phyloP scores from a whole-genome alignment of 768 basidiomycete species.

The Sarcodon aspratus region DNA sequence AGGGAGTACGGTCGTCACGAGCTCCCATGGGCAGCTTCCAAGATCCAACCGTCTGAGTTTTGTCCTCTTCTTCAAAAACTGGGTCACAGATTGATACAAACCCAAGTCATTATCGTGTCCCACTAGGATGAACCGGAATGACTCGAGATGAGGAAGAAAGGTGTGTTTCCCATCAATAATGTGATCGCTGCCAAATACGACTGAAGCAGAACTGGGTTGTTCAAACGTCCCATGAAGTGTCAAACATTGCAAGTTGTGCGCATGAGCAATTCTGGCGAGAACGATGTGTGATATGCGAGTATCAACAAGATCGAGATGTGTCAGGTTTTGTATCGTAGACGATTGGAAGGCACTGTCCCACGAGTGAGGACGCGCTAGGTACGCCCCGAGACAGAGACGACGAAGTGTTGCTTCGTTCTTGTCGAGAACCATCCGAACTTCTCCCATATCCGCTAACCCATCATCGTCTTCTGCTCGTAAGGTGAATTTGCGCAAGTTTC shows the following conservation, averaged over 20 bases:
- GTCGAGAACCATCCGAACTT: constrained; percentile 54
- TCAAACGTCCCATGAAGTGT: constrained; percentile 60
- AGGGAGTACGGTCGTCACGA: constrained; percentile 39
- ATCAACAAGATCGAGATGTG: constrained; percentile 60
- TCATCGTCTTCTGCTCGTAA: constrained; percentile 63
- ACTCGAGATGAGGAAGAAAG: constrained; percentile 48
- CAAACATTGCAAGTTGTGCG: constrained; percentile 46
- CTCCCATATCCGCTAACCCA: constrained; percentile 59
- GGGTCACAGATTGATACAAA: constrained; percentile 43
- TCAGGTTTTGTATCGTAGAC: constrained; percentile 51
- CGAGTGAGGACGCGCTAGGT: constrained; percentile 49
- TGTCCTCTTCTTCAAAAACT: constrained; percentile 38
- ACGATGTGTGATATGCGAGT: constrained; percentile 57
- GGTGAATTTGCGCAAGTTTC: constrained; percentile 49
- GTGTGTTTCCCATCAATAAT: constrained; percentile 46
- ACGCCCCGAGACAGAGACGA: constrained; percentile 61
- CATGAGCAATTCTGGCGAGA: constrained; percentile 50
- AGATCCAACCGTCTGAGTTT: constrained; percentile 46
- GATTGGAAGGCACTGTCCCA: constrained; percentile 60
- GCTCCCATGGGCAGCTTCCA: constrained; percentile 56
- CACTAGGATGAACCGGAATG: constrained; percentile 53
- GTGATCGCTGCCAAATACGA: constrained; percentile 53
- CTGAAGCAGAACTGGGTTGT: constrained; percentile 42
- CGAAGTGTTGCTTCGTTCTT: constrained; percentile 42
- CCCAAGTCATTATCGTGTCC: constrained; percentile 45